Conservation (phyloP, 345 rosid genomes). For the Geranium rotundifolium region DNA sequence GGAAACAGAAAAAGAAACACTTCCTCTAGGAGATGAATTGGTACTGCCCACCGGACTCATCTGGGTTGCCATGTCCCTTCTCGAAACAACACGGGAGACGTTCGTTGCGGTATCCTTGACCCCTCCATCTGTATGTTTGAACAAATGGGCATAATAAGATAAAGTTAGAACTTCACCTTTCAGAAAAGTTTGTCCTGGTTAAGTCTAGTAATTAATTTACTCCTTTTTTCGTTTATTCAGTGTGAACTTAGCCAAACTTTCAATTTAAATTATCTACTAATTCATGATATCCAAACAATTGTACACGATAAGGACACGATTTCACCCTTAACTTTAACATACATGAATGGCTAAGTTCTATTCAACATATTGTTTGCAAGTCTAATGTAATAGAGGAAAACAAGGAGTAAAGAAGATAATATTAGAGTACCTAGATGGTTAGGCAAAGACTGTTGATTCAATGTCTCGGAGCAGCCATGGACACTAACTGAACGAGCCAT, state of each 20-base stretch:
- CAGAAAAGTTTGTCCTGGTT: neutral
- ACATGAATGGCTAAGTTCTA: neutral
- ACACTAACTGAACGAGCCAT: conserved; percentile 89
- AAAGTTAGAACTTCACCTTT: neutral
- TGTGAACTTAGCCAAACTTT: neutral
- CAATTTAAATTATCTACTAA: neutral
- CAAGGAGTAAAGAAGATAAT: neutral
- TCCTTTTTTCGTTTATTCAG: neutral
- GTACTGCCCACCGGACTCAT: conserved; percentile 84
- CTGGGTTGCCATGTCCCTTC: conserved; percentile 97
- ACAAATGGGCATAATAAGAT: conserved; percentile 12
- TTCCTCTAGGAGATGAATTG: conserved; percentile 44
- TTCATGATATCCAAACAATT: neutral
- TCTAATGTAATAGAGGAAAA: neutral
- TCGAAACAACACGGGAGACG: conserved; percentile 53
- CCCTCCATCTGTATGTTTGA: conserved; percentile 35
- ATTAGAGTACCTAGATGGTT: conserved; percentile 32
- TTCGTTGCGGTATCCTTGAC: conserved; percentile 50
- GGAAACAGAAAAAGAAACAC: conserved; percentile 38
- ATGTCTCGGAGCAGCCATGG: conserved; percentile 74
- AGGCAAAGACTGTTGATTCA: conserved; percentile 25
- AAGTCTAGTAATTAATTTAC: neutral
- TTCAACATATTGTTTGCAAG: neutral
- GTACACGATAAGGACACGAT: neutral
- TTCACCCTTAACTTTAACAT: neutral